These are phyloP conservation scores for Cyberlindnera nakhonratchasimensis DNA, from an alignment of 805 yeast genomes.

Conservation along the genomic window DNA sequence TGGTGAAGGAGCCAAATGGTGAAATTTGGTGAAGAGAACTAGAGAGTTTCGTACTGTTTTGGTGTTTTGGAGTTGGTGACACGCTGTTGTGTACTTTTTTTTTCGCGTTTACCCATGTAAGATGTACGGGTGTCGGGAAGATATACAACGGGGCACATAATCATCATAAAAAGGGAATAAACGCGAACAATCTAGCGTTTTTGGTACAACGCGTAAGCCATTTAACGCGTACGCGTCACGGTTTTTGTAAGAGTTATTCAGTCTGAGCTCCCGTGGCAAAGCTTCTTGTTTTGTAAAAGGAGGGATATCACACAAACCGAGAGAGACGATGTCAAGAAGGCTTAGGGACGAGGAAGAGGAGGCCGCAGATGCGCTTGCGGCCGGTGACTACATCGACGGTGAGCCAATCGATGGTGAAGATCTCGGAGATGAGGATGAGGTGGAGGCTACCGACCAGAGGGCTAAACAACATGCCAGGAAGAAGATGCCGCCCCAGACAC, in stretches of 20 bases:
- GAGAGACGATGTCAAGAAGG: not conserved
- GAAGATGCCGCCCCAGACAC: constrained; percentile 15
- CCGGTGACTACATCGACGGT: constrained; percentile 15
- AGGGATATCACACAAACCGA: not conserved
- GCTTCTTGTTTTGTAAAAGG: too few relatives aligned
- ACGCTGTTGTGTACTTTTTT: constrained; percentile 14
- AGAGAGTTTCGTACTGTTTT: too few relatives aligned
- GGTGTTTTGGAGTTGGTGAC: constrained; percentile 7
- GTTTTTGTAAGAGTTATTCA: not conserved
- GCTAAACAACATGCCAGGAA: constrained; percentile 2
- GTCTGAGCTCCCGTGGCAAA: too few relatives aligned
- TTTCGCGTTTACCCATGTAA: constrained; percentile 5
- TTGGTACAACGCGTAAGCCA: not conserved
- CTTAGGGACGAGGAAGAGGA: not conserved
- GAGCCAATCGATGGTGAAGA: constrained; percentile 16
- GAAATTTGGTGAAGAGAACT: too few relatives aligned
- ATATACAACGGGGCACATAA: not conserved
- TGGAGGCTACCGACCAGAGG: not conserved
- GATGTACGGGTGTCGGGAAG: constrained; percentile 1
- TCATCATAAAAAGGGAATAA: not conserved
- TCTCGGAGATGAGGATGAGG: constrained; percentile 7
- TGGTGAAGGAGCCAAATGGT: too few relatives aligned
- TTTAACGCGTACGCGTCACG: not conserved
- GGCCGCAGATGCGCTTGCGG: constrained; percentile 1
- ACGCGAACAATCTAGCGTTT: not conserved